Base-by-base conservation (phyloP, 2,329 filamentous ascomycete genomes). In the Diaporthe sp. region DNA sequence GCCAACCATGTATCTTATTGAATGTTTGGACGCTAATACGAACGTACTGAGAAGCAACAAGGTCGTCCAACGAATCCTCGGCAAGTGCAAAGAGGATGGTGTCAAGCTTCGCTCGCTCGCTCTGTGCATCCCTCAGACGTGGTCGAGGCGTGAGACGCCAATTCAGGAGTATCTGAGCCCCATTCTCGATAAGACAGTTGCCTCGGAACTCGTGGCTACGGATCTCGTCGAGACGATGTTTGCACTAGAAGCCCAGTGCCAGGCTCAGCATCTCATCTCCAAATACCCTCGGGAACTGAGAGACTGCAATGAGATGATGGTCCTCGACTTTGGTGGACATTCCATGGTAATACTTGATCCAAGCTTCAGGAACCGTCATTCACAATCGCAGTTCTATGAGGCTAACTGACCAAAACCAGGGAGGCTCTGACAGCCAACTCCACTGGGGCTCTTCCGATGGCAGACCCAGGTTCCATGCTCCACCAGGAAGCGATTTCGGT, bases 301-400 rank as follows among this genome's bases (percentile, higher is more conserved):
- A 12, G 4, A 2, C 3, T 65, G 22, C 47, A 10, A 73, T 4
- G 58, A 73, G 13, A 37, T 73, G 10, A 73, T 65, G 47, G 58
- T 65, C 34, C 57, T 65, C 3, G 71, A 73, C 34, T 73, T 73
- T 37, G 71, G 58, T 17, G 71, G 71, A 42, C 71, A 65, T 37
- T 73, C 58, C 1, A 31, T 63, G 71, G 58, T 55, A 42, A 2
- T 39, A 42, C 2, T 39, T 28, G 2, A 4, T 34, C 2, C 3
- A 1, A 6, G 4, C 20, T 25, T 2, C 6, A n/a, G 22, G 4
- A 20, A 2, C 2, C 47, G 13, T n/a, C 20, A 51, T 34, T 10
- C 17, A 15, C 4, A 3, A 15, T 39, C 9, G 37, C 4, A n/a
- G 1, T 65, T 15, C 20, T 4, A 3, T 12, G n/a, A 44, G 9